Conservation (phyloP, 768 basidiomycete genomes). For the Lactifluus volemus region DNA sequence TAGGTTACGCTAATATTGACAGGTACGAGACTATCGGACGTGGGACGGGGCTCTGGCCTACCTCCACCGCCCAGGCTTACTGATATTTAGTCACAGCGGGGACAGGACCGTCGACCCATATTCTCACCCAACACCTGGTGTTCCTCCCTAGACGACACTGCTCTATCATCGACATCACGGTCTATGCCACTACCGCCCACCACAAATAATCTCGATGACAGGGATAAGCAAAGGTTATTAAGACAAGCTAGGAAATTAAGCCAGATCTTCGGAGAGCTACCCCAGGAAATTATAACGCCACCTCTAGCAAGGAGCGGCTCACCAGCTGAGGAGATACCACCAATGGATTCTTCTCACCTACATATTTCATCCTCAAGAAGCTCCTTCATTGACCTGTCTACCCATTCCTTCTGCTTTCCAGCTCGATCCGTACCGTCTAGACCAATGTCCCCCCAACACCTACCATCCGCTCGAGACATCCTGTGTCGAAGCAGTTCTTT, state of each 20-base stretch:
- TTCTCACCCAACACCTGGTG: neutral
- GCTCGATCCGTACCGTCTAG: neutral
- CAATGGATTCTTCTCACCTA: neutral
- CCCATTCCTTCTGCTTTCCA: slow-evolving; percentile 1
- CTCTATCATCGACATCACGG: neutral
- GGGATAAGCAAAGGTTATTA: slow-evolving; percentile 32
- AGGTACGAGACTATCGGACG: neutral
- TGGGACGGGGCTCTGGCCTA: neutral
- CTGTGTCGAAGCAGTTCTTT: neutral
- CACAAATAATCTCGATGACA: slow-evolving; percentile 28
- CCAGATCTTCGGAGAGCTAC: slow-evolving; percentile 34
- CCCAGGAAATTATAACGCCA: slow-evolving; percentile 17
- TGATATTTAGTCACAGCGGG: neutral
- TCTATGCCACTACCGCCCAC: slow-evolving; percentile 22
- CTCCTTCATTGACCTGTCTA: neutral
- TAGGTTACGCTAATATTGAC: neutral
- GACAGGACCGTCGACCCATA: neutral
- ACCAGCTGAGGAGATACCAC: neutral
- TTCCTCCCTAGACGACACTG: neutral
- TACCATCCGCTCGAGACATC: neutral
- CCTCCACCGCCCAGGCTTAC: neutral
- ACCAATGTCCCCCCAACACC: neutral
- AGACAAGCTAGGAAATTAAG: slow-evolving; percentile 38
- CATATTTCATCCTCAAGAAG: neutral
- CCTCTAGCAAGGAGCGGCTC: neutral